Evolutionary conservation across 805 yeast genomes (phyloP), one percentile per base, ranked within the genome.

Genomic region (Komagataella phaffii): DNA sequence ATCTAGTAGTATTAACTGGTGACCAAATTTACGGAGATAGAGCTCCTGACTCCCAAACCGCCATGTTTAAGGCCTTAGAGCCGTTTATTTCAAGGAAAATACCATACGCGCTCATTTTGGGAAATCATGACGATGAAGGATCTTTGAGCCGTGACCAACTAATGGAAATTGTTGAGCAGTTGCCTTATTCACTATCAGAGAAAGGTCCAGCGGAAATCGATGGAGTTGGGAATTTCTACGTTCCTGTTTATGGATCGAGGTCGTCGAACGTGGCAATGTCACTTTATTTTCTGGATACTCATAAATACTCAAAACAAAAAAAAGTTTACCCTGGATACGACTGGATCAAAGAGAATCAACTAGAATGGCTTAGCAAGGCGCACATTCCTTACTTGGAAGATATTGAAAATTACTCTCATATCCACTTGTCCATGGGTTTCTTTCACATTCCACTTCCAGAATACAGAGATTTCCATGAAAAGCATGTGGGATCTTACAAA

Each of bases 391-490:
- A 66, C 44, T 56, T 66, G 48, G 55, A 60, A 50, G 57, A 63
- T 17, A 55, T 63, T 24, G 62, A 67, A 17, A 55, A 64, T 12
- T 72, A 73, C 57, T 55, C 73, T 1, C 68, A 69, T 17, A 65
- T 65, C 3, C 83, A 79, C 44, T 60, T 87, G 55, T 74, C 88
- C 10, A 81, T 93, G 88, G 96, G 95, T 0, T 91, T 93, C 59
- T 86, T 90, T 74, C 99, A 93, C 62, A 90, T 93, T 30, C 99
- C 99, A 0, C 57, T 90, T 17, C 93, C 96, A 1, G 98, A 93
- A 64, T 90, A 80, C 63, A 67, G 80, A 53, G 74, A 83, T 54
- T 51, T 69, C 19, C 55, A 64, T 6, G 58, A 66, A 47, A 71
- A 65, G 54, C 45, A 50, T 2, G 70, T 83, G 5, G 99, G 99